Evolutionary conservation across 176 grass and related monocot genomes (phyloP).

Genomic region (Raddia guianensis): DNA sequence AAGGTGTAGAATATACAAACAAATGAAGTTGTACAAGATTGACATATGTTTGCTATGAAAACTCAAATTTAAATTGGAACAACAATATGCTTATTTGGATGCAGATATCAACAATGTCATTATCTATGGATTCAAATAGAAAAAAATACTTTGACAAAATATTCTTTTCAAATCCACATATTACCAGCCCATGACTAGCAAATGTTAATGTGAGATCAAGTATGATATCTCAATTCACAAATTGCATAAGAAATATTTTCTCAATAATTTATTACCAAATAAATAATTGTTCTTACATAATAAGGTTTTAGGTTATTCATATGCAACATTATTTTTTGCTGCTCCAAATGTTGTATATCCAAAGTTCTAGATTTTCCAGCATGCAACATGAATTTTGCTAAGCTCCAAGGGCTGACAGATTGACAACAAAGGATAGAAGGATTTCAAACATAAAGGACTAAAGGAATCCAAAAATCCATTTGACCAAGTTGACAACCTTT

Average conservation of each 20-base stretch:
- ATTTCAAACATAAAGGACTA: background rate
- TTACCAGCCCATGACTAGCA: constrained; percentile 28
- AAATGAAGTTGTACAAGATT: constrained; percentile 27
- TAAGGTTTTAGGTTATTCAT: constrained; percentile 28
- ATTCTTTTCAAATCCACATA: constrained; percentile 43
- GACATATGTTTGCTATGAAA: constrained; percentile 23
- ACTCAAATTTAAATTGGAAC: constrained; percentile 8
- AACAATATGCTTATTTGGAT: constrained; percentile 37
- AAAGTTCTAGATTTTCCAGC: constrained; percentile 27
- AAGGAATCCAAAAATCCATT: background rate
- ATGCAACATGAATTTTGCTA: constrained; percentile 21
- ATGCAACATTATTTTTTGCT: constrained; percentile 6
- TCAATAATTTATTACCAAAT: background rate
- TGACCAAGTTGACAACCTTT: constrained; percentile 61
- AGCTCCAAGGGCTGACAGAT: constrained; percentile 20
- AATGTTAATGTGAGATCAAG: constrained; percentile 22
- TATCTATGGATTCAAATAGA: background rate
- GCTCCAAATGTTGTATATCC: constrained; percentile 1
- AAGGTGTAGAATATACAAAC: background rate
- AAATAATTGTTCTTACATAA: constrained; percentile 26
- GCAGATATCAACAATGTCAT: constrained; percentile 20
- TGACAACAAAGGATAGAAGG: constrained; percentile 23
- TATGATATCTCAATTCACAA: constrained; percentile 9
- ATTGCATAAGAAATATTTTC: constrained; percentile 20
- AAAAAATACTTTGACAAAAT: background rate